These are phyloP conservation scores for Boletus bicolor DNA, from an alignment of 768 basidiomycete species.

Conservation along the genomic window DNA sequence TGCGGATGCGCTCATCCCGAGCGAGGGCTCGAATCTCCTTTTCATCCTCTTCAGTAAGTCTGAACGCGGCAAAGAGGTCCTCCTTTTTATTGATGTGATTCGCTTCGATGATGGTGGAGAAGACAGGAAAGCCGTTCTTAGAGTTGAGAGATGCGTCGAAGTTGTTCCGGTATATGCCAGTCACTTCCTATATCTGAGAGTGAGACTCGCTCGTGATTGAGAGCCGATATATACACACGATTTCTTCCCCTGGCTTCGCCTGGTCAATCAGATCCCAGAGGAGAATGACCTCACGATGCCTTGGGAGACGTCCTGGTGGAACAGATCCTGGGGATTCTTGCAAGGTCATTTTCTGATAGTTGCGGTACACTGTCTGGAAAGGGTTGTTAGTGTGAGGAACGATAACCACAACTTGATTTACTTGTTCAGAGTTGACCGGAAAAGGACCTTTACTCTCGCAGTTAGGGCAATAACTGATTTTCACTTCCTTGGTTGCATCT, in stretches of 20 bases:
- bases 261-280: constrained; percentile 98
- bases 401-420: constrained; percentile 30
- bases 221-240: constrained; percentile 51
- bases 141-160: constrained; percentile 97
- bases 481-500: constrained; percentile 92
- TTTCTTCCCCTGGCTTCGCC: constrained; percentile 98
- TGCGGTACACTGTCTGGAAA: constrained; percentile 90
- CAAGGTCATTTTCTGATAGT: constrained; percentile 98
- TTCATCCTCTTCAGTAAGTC: constrained; percentile 96
- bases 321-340: constrained; percentile 98
- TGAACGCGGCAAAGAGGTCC: constrained; percentile 97
- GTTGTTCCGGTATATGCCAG: constrained; percentile 97
- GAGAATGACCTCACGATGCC: constrained; percentile 94
- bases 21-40: constrained; percentile 84
- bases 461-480: constrained; percentile 89
- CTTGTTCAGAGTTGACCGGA: constrained; percentile 94
- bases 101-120: constrained; percentile 96
- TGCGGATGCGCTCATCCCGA: constrained; percentile 90
- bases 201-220: constrained; percentile 6
- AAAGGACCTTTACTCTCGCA: constrained; percentile 97
- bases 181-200: constrained; percentile 70
- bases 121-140: constrained; percentile 99
- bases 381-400: neutral
- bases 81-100: constrained; percentile 99
- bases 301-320: constrained; percentile 92